Evolutionary conservation across 139 green algal species (phyloP).

Genomic region (Pseudopediastrum boryanum): DNA sequence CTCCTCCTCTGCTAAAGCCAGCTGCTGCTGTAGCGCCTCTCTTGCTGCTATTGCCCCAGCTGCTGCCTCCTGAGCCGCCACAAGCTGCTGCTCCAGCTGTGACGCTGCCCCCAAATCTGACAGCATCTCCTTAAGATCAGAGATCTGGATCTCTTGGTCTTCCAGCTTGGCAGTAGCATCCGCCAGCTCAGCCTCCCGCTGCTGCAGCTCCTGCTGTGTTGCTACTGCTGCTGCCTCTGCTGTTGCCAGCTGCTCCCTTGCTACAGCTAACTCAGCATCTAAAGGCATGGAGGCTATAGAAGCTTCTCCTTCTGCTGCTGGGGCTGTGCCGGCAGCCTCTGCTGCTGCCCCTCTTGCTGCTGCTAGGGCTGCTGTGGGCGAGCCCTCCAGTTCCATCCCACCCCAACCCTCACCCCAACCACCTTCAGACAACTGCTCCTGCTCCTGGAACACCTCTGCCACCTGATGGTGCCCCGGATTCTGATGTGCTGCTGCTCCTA

Average conservation of each 20-base stretch:
- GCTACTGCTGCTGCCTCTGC: not conserved
- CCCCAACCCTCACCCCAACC: slow-evolving; percentile 6
- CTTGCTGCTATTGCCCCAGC: not conserved
- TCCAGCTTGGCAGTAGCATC: too few species aligned
- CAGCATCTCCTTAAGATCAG: too few species aligned
- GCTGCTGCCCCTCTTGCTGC: slow-evolving; percentile 29
- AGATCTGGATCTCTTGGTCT: too few species aligned
- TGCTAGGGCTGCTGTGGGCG: not conserved
- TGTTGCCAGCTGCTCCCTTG: not conserved
- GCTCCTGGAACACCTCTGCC: not conserved
- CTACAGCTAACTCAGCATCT: too few species aligned
- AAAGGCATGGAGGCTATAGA: not conserved
- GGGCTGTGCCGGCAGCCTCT: too few species aligned
- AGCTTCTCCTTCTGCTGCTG: not conserved
- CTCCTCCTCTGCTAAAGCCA: not conserved
- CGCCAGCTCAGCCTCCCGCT: too few species aligned
- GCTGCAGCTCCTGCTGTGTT: slow-evolving; percentile 6
- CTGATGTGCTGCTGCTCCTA: not conserved
- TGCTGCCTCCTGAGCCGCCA: not conserved
- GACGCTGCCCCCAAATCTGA: too few species aligned
- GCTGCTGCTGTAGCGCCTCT: too few species aligned
- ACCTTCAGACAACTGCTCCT: too few species aligned
- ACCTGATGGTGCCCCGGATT: not conserved
- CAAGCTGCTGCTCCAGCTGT: too few species aligned
- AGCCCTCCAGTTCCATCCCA: slow-evolving; percentile 9